Base-by-base conservation (phyloP, 345 rosid species). In the Eucalyptus sideroxylon region DNA sequence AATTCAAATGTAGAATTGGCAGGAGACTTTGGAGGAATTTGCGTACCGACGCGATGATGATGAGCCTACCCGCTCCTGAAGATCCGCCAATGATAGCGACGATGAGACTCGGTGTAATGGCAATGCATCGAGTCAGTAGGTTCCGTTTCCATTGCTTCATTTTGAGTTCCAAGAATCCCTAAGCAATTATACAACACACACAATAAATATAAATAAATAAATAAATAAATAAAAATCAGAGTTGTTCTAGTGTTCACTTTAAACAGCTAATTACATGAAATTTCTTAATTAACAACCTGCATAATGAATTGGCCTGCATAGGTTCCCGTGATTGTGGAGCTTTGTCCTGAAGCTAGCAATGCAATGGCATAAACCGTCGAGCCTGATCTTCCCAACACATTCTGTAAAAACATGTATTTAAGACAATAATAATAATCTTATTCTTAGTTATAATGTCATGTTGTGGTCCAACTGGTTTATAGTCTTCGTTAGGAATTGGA, bases 321-420 rank as follows among this genome's bases (percentile, higher is more conserved):
- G 23, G 98, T 96, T 50, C 96, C 98, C 8, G 97, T 94, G 81
- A 96, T 96, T 45, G 97, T 51, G 17, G 97, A 94, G 92, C 96
- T 93, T 80, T 96, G 98, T 5, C 97, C 97, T 4, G 98, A 96
- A 31, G 98, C 98, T 19, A 96, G 90, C 23, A 96, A 90, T 7
- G 98, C 94, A 77, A 96, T 90, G 31, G 92, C 97, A 87, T 96
- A 96, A 45, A 96, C 44, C 3, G 69, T 91, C 21, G 93, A 91
- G 91, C 97, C 93, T 7, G 96, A 95, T 83, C 90, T 92, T 45
- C 97, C 97, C 87, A 96, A 60, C 65, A 92, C 95, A 92, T 95
- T 94, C 97, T 96, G 94, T 51, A 88, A 31, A 88, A 83, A 11
- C n/a, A 77, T 81, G 44, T 3, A 44, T 82, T 60, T 45, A 82